Percentiles rank a stretch among this genome's conserved stretches.
phyloP scores from a whole-genome alignment of 257 asterid species.

The Cynanchum wilfordii region DNA sequence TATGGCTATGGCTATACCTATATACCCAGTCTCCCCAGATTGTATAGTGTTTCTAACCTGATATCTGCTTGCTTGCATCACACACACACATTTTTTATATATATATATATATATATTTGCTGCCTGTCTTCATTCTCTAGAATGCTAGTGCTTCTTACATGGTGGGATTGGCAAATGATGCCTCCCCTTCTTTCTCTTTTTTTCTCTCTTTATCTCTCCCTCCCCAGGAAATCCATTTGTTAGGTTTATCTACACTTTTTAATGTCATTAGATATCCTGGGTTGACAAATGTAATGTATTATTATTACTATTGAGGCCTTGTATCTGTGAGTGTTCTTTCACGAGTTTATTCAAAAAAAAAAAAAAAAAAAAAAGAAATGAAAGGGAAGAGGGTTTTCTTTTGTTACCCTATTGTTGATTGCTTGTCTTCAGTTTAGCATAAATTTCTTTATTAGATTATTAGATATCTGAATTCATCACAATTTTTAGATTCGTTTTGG shows the following conservation, averaged over 20 bases:
- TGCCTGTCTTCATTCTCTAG: too few species aligned
- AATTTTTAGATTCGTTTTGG: too few species aligned
- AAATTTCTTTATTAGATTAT: too few species aligned
- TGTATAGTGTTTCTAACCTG: constrained; percentile 14
- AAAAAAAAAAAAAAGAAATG: too few species aligned
- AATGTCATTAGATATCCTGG: too few species aligned
- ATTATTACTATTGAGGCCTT: too few species aligned
- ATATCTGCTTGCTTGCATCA: neutral
- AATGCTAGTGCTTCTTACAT: neutral
- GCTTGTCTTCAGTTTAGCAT: too few species aligned
- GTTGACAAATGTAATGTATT: neutral
- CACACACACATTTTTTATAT: neutral
- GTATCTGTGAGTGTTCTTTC: neutral
- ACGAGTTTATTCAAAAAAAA: too few species aligned
- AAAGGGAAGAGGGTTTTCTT: too few species aligned
- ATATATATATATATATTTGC: neutral
- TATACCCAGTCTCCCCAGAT: neutral
- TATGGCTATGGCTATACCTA: neutral
- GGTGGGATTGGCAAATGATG: neutral
- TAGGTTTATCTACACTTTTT: neutral
- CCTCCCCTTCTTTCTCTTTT: neutral
- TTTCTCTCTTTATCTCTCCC: neutral
- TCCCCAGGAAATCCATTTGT: neutral
- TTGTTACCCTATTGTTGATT: too few species aligned
- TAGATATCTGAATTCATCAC: too few species aligned